Evolutionary conservation across 371 early-diverging fungal genomes (phyloP), one percentile per base, ranked within the genome.

Genomic region (Mucor sp.): DNA sequence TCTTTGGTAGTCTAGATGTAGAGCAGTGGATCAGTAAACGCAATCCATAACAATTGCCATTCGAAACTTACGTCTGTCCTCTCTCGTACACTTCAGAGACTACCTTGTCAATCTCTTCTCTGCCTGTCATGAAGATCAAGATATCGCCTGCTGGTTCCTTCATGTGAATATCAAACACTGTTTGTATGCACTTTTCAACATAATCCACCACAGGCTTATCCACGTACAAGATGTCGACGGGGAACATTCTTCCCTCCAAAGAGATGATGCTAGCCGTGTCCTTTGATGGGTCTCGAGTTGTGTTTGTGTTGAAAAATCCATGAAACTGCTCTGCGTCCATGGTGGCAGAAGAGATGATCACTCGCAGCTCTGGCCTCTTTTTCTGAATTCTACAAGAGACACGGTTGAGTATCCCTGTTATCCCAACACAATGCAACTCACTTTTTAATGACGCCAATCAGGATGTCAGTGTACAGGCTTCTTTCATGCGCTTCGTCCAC

Each of bases 401-500:
- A 25, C 14, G 0, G 37, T 35, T 25, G 3, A 23, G 23, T 23
- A 17, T 21, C 23, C 30, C 30, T 28, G 21, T 32, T 14, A 27
- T 48, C 3, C 19, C 9, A 48, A 48, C 48, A 17, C n/a, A 21
- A 48, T 23, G 1, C 48, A 12, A 61, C 83, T 67, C 81, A 89
- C 89, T 87, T 83, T 69, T 88, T 89, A 5, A 96, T 71, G 61
- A 95, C 87, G 6, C 94, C 93, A 23, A 97, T 82, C 7, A 96
- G 70, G 11, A 96, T 84, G 68, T 97, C 96, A 2, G 94, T 95
- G 64, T 93, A 93, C 17, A 94, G 76, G 44, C 91, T 94, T 53
- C 96, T 79, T 78, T 96, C 98, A 78, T 97, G 98, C 4, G 95
- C 94, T 76, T 97, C 98, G 75, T 97, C 98, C 58, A 97, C 84